Percentiles rank a stretch among this genome's conserved stretches.
Evolutionary conservation across 148 eudicot species (phyloP).

Genomic region (Euryodendron excelsum): DNA sequence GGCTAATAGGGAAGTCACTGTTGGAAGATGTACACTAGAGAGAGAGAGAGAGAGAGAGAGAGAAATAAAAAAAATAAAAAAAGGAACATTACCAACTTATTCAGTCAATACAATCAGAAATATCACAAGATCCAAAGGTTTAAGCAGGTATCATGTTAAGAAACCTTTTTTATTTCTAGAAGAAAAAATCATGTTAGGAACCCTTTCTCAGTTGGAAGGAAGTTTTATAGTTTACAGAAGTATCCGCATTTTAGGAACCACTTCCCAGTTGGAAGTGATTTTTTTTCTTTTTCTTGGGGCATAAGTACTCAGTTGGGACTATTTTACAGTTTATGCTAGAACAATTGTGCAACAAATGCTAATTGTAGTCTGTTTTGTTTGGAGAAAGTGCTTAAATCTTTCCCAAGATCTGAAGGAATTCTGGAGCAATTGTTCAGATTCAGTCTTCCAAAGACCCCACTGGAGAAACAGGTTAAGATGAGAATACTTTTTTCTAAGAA

Average conservation of each 20-base stretch:
- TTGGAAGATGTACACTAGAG: constrained; percentile 24
- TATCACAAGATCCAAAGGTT: not conserved
- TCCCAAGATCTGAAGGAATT: not conserved
- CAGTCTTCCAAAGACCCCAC: not conserved
- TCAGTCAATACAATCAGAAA: not conserved
- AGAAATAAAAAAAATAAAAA: not conserved
- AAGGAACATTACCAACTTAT: not conserved
- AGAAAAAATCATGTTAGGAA: too few relatives aligned
- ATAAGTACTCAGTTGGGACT: too few relatives aligned
- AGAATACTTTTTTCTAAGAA: not conserved
- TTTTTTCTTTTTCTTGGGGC: too few relatives aligned
- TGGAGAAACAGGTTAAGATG: not conserved
- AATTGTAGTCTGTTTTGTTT: not conserved
- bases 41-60: too few relatives aligned
- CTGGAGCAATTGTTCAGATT: not conserved
- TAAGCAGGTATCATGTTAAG: not conserved
- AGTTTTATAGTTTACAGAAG: not conserved
- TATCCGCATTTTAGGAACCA: not conserved
- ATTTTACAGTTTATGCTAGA: not conserved
- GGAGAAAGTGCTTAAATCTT: not conserved
- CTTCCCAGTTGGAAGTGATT: not conserved
- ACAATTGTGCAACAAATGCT: not conserved
- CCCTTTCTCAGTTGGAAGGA: not conserved
- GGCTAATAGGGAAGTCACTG: constrained; percentile 23
- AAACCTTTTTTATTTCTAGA: too few relatives aligned